Evolutionary conservation across 306 rosid species (phyloP).

Genomic region (Ormosia emarginata): DNA sequence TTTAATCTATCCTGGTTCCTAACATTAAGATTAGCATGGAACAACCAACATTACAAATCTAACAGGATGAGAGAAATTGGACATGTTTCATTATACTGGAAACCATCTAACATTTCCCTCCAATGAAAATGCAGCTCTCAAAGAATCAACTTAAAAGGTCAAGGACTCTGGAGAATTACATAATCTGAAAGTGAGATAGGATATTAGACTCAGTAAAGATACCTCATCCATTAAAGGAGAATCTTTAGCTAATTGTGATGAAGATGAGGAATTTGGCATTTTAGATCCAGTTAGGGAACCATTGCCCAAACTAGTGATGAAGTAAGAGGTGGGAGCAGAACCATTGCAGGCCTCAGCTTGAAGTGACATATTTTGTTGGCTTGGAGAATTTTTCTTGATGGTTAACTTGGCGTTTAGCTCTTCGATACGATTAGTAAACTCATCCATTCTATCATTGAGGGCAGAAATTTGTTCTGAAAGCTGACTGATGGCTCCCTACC

Average conservation of each 20-base stretch:
- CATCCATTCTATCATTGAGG: conserved; percentile 93
- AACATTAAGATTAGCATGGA: background rate
- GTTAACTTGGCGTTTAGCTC: conserved; percentile 79
- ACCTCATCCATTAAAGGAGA: conserved; percentile 81
- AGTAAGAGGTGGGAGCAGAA: conserved; percentile 75
- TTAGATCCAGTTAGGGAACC: conserved; percentile 65
- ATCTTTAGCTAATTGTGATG: conserved; percentile 69
- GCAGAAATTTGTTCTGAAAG: conserved; percentile 89
- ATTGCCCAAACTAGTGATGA: conserved; percentile 62
- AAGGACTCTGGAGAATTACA: background rate
- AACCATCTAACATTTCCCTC: background rate
- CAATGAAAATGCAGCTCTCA: background rate
- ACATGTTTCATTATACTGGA: background rate
- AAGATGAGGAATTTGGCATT: conserved; percentile 73
- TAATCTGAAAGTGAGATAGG: background rate
- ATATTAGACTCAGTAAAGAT: conserved; percentile 18
- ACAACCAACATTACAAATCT: background rate
- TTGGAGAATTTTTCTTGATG: conserved; percentile 48
- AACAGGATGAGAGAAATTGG: background rate
- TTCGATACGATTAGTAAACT: conserved; percentile 78
- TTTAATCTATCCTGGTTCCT: background rate
- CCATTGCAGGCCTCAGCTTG: conserved; percentile 86
- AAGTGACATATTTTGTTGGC: conserved; percentile 73
- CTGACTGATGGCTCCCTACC: conserved; percentile 61
- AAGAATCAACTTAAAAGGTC: background rate